Evolutionary conservation across 306 rosid species (phyloP).

Genomic region (Castanea sativa): DNA sequence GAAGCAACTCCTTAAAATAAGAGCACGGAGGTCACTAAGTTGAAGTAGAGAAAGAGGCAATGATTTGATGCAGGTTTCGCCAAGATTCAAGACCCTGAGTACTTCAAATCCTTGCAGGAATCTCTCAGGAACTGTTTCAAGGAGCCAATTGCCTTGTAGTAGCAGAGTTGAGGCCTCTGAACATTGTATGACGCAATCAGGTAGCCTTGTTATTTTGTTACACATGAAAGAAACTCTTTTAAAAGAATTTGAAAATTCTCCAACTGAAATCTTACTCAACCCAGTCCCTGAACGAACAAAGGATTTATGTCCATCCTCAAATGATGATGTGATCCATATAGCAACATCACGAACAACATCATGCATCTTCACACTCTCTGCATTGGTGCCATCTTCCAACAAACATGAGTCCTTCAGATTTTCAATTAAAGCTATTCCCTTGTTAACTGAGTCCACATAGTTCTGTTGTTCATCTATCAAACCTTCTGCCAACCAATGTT

Average conservation of each 20-base stretch:
- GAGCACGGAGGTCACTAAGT: conserved; percentile 11
- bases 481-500: conserved; percentile 9
- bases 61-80: conserved; percentile 1
- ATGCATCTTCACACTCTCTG: not conserved
- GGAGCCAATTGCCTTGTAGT: conserved; percentile 8
- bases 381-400: not conserved
- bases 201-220: conserved; percentile 1
- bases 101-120: conserved; percentile 13
- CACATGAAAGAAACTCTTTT: conserved; percentile 16
- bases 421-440: not conserved
- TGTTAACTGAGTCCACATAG: not conserved
- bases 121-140: conserved; percentile 1
- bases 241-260: not conserved
- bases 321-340: not conserved
- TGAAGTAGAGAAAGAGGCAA: conserved; percentile 11
- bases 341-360: not conserved
- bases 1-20: conserved; percentile 4
- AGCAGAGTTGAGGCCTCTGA: conserved; percentile 14
- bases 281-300: conserved; percentile 17
- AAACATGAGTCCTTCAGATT: not conserved
- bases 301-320: conserved; percentile 1
- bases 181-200: conserved; percentile 4
- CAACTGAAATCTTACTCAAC: conserved; percentile 7
- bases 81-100: conserved; percentile 9
- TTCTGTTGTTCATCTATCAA: conserved; percentile 7